Evolutionary conservation across 495 filamentous ascomycete genomes (phyloP).

Genomic region (Pseudomonodictys pantanalensis): DNA sequence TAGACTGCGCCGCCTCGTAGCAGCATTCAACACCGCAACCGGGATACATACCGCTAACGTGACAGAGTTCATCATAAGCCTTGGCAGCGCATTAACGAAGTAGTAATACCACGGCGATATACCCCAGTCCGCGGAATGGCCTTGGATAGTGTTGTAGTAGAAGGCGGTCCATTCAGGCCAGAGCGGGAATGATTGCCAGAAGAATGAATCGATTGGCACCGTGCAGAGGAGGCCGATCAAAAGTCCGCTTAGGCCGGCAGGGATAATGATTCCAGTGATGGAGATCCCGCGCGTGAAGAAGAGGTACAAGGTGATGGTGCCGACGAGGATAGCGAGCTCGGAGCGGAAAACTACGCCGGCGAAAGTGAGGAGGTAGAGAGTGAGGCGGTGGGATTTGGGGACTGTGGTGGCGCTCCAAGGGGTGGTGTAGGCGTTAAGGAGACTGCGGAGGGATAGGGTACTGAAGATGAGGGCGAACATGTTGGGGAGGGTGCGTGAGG

Average conservation of each 20-base stretch:
- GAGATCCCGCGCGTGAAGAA: conserved; percentile 55
- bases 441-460: conserved; percentile 68
- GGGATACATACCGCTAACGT: conserved; percentile 63
- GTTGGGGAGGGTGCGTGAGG: conserved; percentile 88
- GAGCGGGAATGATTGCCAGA: conserved; percentile 75
- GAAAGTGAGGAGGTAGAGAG: conserved; percentile 73
- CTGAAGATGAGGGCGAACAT: conserved; percentile 91
- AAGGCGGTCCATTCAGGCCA: conserved; percentile 93
- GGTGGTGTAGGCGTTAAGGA: conserved; percentile 56
- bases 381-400: conserved; percentile 44
- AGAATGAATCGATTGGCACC: conserved; percentile 78
- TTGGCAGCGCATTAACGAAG: conserved; percentile 73
- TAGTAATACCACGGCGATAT: conserved; percentile 82
- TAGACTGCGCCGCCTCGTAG: conserved; percentile 47
- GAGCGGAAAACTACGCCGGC: conserved; percentile 86
- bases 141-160: conserved; percentile 83
- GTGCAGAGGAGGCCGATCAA: conserved; percentile 61
- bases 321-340: conserved; percentile 81
- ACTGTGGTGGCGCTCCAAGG: conserved; percentile 30
- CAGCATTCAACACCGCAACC: conserved; percentile 54
- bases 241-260: conserved; percentile 65
- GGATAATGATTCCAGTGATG: conserved; percentile 56
- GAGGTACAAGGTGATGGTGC: conserved; percentile 54
- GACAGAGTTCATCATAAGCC: conserved; percentile 77
- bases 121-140: conserved; percentile 79